These are phyloP conservation scores for Camelina sativa DNA, from an alignment of 345 rosid species.

Conservation along the genomic window DNA sequence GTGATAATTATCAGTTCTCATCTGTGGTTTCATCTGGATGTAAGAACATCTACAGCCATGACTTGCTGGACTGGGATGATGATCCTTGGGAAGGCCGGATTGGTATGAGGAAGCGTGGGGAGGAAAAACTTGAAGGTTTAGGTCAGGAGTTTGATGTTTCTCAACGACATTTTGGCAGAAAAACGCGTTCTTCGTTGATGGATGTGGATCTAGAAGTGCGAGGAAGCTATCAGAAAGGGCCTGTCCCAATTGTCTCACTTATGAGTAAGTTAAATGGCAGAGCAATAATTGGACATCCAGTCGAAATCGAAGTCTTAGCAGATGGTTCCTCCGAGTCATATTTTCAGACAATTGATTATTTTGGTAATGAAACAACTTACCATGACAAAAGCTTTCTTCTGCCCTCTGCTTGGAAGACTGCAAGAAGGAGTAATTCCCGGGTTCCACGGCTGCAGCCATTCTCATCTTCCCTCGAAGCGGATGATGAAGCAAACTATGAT, in stretches of 20 bases:
- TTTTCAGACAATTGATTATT: conserved; percentile 50
- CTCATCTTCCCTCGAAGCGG: conserved; percentile 50
- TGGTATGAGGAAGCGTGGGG: conserved; percentile 50
- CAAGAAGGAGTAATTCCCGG: conserved; percentile 82
- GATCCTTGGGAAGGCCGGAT: conserved; percentile 56
- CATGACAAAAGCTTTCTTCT: conserved; percentile 57
- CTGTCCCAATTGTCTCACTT: conserved; percentile 82
- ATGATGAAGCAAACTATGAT: conserved; percentile 46
- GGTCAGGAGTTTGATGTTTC: conserved; percentile 50
- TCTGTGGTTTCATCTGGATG: conserved; percentile 51
- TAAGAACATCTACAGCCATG: conserved; percentile 47
- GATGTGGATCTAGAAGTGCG: conserved; percentile 94
- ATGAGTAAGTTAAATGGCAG: conserved; percentile 80
- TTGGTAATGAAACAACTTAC: conserved; percentile 54
- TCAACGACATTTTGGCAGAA: conserved; percentile 51
- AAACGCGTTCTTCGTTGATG: conserved; percentile 53
- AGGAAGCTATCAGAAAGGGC: conserved; percentile 75
- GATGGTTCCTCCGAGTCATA: conserved; percentile 72
- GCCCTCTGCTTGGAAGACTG: conserved; percentile 90
- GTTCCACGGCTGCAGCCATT: conserved; percentile 69
- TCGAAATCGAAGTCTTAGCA: conserved; percentile 72
- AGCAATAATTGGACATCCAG: conserved; percentile 93
- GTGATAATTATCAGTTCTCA: conserved; percentile 50
- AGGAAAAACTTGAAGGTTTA: conserved; percentile 46
- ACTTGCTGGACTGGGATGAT: conserved; percentile 63